Conservation (phyloP, 768 basidiomycete genomes). For the Tylopilus vinaceipallidus region DNA sequence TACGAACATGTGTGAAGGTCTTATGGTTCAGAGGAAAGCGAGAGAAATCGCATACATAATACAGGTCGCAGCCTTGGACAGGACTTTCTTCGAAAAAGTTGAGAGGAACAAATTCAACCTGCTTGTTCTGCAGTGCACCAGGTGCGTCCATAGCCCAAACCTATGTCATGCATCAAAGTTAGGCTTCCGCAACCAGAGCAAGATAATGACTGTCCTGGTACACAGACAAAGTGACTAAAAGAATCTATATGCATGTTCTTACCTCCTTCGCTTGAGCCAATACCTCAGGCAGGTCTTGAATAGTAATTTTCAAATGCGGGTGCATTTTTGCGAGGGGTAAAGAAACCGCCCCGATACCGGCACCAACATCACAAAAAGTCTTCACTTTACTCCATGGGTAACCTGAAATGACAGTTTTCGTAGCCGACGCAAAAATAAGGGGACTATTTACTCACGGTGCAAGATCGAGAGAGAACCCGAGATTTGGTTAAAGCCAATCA, state of each 20-base stretch:
- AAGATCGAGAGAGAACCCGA: slow-evolving; percentile 25
- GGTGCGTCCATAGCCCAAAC: too few species aligned
- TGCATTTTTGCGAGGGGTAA: slow-evolving; percentile 21
- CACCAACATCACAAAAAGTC: too few species aligned
- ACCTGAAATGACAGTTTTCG: slow-evolving; percentile 7
- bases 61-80: too few species aligned
- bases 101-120: too few species aligned
- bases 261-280: slow-evolving; percentile 21
- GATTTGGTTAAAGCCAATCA: slow-evolving; percentile 18
- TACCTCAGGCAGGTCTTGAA: slow-evolving; percentile 31
- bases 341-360: slow-evolving; percentile 29
- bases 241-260: not conserved
- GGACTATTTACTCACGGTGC: slow-evolving; percentile 14
- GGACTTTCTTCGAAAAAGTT: too few species aligned
- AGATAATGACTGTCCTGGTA: not conserved
- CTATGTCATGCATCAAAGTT: too few species aligned
- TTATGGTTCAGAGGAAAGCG: too few species aligned
- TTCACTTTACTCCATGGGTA: slow-evolving; percentile 25
- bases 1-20: too few species aligned
- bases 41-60: too few species aligned
- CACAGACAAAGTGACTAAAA: not conserved
- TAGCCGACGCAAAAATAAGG: not conserved
- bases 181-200: too few species aligned
- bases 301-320: slow-evolving; percentile 26
- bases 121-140: too few species aligned